These are phyloP conservation scores for Heterobasidion irregulare DNA, from an alignment of 1,284 basidiomycete species.

Conservation along the genomic window DNA sequence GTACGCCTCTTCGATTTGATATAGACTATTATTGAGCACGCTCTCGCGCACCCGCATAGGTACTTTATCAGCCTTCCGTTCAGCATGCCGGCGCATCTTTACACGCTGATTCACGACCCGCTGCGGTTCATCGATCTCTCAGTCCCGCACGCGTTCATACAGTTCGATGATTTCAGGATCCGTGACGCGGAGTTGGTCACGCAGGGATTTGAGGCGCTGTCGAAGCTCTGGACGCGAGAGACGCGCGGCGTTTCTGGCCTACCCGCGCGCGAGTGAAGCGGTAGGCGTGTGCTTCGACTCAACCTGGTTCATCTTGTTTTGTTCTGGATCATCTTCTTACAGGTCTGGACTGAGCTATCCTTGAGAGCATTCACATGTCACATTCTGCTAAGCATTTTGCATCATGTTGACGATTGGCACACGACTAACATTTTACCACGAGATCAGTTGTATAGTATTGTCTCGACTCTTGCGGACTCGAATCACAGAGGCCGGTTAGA, in stretches of 20 bases:
- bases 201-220: conserved; percentile 15
- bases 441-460: no score
- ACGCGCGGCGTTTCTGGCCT: neutral
- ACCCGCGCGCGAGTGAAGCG: neutral
- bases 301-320: no score
- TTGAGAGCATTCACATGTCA: no score
- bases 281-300: no score
- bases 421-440: no score
- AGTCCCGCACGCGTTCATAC: conserved; percentile 27
- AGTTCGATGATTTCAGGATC: conserved; percentile 34
- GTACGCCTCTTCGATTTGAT: conserved; percentile 14
- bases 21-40: neutral
- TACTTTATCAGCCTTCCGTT: conserved; percentile 20
- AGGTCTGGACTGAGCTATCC: no score
- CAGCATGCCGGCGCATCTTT: conserved; percentile 18
- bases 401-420: no score
- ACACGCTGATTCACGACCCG: conserved; percentile 22
- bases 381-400: no score
- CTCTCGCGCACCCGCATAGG: conserved; percentile 6
- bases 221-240: neutral
- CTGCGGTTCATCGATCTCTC: conserved; percentile 26
- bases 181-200: conserved; percentile 31
- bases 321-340: no score
- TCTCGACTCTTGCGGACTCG: no score
- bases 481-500: no score